phyloP scores from a whole-genome alignment of 495 filamentous ascomycete species.

The Penicillium pulvis region DNA sequence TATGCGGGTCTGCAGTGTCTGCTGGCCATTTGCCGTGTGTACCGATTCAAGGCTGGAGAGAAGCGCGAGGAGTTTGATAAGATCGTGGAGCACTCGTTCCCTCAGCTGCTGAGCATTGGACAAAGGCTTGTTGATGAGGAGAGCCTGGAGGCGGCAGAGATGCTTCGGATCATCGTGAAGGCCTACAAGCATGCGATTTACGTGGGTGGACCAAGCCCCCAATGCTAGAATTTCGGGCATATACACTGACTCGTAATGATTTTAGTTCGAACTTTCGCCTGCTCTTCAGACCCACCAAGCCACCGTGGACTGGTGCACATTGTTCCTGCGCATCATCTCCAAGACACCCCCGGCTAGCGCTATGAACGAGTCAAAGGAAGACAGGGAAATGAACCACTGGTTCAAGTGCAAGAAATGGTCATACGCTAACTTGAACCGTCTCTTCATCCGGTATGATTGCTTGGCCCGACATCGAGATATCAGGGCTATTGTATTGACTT shows the following conservation, averaged over 20 bases:
- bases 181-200: conserved; percentile 97
- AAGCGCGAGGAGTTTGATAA: conserved; percentile 87
- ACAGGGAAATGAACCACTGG: conserved; percentile 93
- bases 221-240: background rate
- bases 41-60: conserved; percentile 86
- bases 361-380: conserved; percentile 78
- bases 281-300: conserved; percentile 74
- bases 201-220: conserved; percentile 56
- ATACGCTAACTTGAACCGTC: conserved; percentile 92
- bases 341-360: conserved; percentile 79
- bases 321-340: conserved; percentile 86
- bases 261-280: conserved; percentile 81
- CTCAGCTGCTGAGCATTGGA: conserved; percentile 84
- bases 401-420: conserved; percentile 99
- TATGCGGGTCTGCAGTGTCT: conserved; percentile 94
- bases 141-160: conserved; percentile 91
- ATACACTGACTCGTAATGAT: conserved; percentile 20
- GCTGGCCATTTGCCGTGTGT: conserved; percentile 88
- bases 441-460: conserved; percentile 80
- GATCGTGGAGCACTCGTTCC: conserved; percentile 89
- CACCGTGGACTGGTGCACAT: conserved; percentile 91
- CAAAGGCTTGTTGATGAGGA: conserved; percentile 85
- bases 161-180: conserved; percentile 93
- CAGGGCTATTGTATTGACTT: conserved; percentile 8
- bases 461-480: conserved; percentile 1